Conservation (phyloP, 345 rosid species). For the Eucalyptus curtisii region DNA sequence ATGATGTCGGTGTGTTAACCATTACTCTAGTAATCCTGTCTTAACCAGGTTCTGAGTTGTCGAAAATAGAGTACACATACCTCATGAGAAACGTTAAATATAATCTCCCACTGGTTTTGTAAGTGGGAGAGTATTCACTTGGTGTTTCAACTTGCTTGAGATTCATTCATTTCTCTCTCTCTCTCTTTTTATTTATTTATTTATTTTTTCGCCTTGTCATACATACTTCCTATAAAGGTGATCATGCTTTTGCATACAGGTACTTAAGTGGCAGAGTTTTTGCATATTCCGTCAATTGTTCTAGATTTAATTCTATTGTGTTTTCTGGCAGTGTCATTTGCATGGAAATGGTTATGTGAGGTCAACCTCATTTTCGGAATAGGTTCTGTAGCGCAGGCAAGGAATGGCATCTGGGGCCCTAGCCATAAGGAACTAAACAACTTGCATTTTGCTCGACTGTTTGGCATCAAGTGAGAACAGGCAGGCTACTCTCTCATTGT, state of each 20-base stretch:
- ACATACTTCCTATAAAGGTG: not conserved
- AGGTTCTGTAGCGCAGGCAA: slow-evolving; percentile 73
- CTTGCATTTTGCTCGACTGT: slow-evolving; percentile 40
- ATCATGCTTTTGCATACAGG: not conserved
- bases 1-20: not conserved
- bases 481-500: slow-evolving; percentile 6
- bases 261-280: not conserved
- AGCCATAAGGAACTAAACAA: slow-evolving; percentile 57
- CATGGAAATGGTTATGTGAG: not conserved
- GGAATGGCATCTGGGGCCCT: slow-evolving; percentile 68
- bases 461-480: slow-evolving; percentile 70
- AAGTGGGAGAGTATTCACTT: not conserved
- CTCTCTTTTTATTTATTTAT: not conserved
- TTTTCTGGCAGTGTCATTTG: not conserved
- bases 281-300: not conserved
- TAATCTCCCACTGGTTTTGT: not conserved
- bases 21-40: not conserved
- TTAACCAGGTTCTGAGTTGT: not conserved
- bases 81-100: not conserved
- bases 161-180: not conserved
- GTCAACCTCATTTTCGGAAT: not conserved
- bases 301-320: not conserved
- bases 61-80: not conserved
- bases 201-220: too few species aligned
- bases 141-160: not conserved